Conservation (phyloP, 78 protist species). For the Goniomonas avonlea region DNA sequence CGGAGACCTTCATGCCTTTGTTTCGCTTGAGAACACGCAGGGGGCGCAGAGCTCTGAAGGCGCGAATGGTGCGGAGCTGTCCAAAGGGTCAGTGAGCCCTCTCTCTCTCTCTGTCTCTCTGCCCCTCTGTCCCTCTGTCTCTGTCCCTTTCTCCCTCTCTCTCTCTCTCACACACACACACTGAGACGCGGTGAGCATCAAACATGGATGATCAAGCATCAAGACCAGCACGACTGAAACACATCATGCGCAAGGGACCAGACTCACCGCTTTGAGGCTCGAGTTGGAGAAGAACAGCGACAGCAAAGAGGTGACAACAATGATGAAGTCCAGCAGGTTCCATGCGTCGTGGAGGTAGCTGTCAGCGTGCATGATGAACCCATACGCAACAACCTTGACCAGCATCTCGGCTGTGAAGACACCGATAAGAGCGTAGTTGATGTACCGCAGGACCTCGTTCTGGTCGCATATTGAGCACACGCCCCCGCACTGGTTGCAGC, state of each 20-base stretch:
- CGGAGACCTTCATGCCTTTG: conserved; percentile 11
- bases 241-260: no score
- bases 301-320: conserved; percentile 1
- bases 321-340: conserved; percentile 1
- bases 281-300: not conserved
- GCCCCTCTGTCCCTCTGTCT: no score
- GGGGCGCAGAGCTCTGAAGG: conserved; percentile 55
- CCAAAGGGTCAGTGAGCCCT: not conserved
- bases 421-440: not conserved
- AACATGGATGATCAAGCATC: no score
- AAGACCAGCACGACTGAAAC: no score
- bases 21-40: conserved; percentile 43
- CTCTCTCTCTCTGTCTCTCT: not conserved
- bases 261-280: not conserved
- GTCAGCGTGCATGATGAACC: not conserved
- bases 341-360: conserved; percentile 7
- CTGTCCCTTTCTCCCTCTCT: no score
- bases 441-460: no score
- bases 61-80: no score
- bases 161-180: no score
- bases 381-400: not conserved
- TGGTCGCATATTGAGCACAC: not conserved
- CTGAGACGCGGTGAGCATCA: no score
- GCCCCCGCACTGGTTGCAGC: not conserved
- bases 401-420: conserved; percentile 15